Percentiles rank a stretch among this genome's conserved stretches.
phyloP scores from a whole-genome alignment of 495 filamentous ascomycete genomes.

The Baudoinia panamericana region DNA sequence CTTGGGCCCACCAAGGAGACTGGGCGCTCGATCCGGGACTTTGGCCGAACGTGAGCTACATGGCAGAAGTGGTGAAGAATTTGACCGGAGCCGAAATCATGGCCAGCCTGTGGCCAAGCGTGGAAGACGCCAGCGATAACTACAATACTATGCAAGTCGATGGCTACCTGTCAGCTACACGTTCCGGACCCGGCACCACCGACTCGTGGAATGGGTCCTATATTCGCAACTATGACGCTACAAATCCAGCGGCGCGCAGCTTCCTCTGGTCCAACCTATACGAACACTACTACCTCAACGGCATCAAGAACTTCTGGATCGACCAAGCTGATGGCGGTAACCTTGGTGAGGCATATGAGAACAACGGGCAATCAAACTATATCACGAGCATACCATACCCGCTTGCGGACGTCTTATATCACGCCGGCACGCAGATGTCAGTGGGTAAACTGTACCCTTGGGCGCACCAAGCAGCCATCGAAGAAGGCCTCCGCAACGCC shows the following conservation, averaged over 20 bases:
- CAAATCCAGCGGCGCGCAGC: slow-evolving; percentile 9
- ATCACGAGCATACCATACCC: slow-evolving; percentile 8
- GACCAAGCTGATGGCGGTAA: slow-evolving; percentile 14
- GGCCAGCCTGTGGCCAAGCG: slow-evolving; percentile 10
- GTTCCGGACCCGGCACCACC: slow-evolving; percentile 10
- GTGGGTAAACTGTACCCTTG: slow-evolving; percentile 10
- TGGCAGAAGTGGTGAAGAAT: slow-evolving; percentile 9
- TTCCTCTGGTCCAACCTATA: slow-evolving; percentile 8
- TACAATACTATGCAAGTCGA: slow-evolving; percentile 7
- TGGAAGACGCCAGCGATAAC: slow-evolving; percentile 14
- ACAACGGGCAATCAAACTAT: slow-evolving; percentile 10
- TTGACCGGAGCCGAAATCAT: slow-evolving; percentile 14
- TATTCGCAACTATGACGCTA: slow-evolving; percentile 14
- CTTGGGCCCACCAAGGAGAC: slow-evolving; percentile 12
- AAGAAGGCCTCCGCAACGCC: slow-evolving; percentile 10
- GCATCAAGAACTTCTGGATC: slow-evolving; percentile 15
- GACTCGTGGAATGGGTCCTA: slow-evolving; percentile 13
- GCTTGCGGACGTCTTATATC: slow-evolving; percentile 7
- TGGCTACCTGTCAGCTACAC: slow-evolving; percentile 5
- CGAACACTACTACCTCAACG: slow-evolving; percentile 5
- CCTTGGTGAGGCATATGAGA: slow-evolving; percentile 14
- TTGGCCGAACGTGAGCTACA: slow-evolving; percentile 11
- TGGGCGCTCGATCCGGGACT: slow-evolving; percentile 8
- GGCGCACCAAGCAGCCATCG: slow-evolving; percentile 10
- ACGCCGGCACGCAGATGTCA: slow-evolving; percentile 9